phyloP scores from a whole-genome alignment of 1,139 yeast species.

The Candida tetrigidarum region DNA sequence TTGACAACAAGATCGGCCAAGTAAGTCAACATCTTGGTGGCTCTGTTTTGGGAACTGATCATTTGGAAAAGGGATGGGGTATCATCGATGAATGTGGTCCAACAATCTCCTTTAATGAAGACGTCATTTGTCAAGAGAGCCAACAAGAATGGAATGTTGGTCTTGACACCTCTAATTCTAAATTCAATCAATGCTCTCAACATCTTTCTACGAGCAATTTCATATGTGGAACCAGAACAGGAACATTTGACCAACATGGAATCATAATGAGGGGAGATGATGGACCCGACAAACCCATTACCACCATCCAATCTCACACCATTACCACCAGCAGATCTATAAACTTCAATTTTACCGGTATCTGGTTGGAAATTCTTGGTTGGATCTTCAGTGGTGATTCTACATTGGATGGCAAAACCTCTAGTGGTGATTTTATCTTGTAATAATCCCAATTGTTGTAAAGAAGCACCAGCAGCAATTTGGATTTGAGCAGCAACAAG shows the following conservation, averaged over 20 bases:
- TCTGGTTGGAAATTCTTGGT: conserved; percentile 97
- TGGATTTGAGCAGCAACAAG: conserved; percentile 98
- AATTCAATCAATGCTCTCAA: conserved; percentile 94
- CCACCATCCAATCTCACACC: conserved; percentile 99
- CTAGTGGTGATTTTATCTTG: conserved; percentile 95
- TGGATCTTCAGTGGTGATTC: conserved; percentile 99
- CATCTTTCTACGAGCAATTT: conserved; percentile 97
- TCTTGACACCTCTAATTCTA: conserved; percentile 98
- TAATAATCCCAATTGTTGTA: conserved; percentile 86
- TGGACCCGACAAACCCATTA: conserved; percentile 98
- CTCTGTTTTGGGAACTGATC: conserved; percentile 96
- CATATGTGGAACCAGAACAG: conserved; percentile 95
- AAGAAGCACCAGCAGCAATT: conserved; percentile 97
- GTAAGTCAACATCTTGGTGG: conserved; percentile 87
- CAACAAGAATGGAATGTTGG: conserved; percentile 94
- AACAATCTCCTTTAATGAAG: conserved; percentile 86
- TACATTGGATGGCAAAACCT: conserved; percentile 98
- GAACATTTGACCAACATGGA: conserved; percentile 98
- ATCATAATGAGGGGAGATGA: conserved; percentile 97
- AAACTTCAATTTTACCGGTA: conserved; percentile 97
- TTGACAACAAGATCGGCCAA: conserved; percentile 93
- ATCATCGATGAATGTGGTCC: conserved; percentile 99
- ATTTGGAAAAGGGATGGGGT: conserved; percentile 95
- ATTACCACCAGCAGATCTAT: conserved; percentile 99
- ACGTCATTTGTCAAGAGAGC: conserved; percentile 92